These are phyloP conservation scores for Ophidiomyces ophidiicola DNA, from an alignment of 2,329 filamentous ascomycete genomes.

Conservation along the genomic window DNA sequence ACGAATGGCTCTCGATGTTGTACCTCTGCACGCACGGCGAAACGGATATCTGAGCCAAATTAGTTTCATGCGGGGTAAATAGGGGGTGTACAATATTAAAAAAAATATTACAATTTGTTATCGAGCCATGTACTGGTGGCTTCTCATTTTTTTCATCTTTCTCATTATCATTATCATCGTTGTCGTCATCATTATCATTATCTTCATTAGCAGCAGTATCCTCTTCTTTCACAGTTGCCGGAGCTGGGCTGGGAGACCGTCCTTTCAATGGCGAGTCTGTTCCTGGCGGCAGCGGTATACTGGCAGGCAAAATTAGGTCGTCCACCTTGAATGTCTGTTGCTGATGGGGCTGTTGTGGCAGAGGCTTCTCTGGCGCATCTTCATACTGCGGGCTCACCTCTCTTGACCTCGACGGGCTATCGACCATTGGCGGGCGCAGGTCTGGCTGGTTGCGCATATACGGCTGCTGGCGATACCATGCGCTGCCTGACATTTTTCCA, in stretches of 20 bases:
- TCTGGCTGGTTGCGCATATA: constrained; percentile 36
- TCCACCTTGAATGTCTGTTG: constrained; percentile 29
- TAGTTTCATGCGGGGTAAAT: constrained; percentile 27
- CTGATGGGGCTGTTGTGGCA: constrained; percentile 20
- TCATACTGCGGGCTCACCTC: constrained; percentile 50
- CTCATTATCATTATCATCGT: constrained; percentile 1
- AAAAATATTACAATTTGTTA: constrained; percentile 42
- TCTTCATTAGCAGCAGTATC: constrained; percentile 15
- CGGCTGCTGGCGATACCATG: constrained; percentile 42
- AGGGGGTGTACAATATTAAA: constrained; percentile 19
- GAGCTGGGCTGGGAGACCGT: constrained; percentile 44
- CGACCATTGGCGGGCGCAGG: constrained; percentile 30
- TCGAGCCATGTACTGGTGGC: constrained; percentile 15
- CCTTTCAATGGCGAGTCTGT: constrained; percentile 46
- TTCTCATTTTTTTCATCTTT: constrained; percentile 3
- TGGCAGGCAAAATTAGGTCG: constrained; percentile 41
- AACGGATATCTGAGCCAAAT: constrained; percentile 59
- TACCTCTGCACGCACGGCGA: constrained; percentile 75
- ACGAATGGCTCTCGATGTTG: constrained; percentile 81
- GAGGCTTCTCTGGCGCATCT: constrained; percentile 39
- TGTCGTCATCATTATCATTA: background rate
- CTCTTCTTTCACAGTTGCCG: constrained; percentile 17
- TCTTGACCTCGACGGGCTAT: constrained; percentile 42
- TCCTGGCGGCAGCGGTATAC: constrained; percentile 44
- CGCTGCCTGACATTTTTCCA: constrained; percentile 34